These are phyloP conservation scores for Pseudomonodictys pantanalensis DNA, from an alignment of 495 filamentous ascomycete species.

Conservation along the genomic window DNA sequence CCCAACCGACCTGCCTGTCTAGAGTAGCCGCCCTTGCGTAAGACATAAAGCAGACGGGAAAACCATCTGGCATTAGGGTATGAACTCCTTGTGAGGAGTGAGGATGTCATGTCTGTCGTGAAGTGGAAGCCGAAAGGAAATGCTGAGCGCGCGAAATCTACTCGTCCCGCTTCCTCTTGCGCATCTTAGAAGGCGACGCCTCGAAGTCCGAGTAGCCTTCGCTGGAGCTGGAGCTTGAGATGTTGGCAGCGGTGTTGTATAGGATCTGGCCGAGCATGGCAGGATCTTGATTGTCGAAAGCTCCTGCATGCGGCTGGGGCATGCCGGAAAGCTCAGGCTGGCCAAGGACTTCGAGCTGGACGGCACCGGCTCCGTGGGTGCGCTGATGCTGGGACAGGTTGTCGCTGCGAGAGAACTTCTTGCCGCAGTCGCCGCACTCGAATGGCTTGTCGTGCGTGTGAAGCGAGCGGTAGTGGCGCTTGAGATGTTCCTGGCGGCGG, in stretches of 20 bases:
- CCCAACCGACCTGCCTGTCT: slow-evolving; percentile 18
- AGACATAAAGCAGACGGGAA: slow-evolving; percentile 34
- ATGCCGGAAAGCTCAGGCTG: slow-evolving; percentile 56
- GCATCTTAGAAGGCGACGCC: slow-evolving; percentile 18
- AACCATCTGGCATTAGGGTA: slow-evolving; percentile 24
- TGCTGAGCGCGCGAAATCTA: slow-evolving; percentile 1
- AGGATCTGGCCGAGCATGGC: slow-evolving; percentile 65
- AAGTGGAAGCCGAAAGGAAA: neutral
- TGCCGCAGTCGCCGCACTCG: slow-evolving; percentile 93
- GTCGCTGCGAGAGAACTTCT: slow-evolving; percentile 98
- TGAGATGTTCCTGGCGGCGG: slow-evolving; percentile 97
- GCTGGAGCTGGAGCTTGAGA: slow-evolving; percentile 27
- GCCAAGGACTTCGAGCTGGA: slow-evolving; percentile 84
- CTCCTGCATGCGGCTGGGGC: slow-evolving; percentile 42
- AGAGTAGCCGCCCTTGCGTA: slow-evolving; percentile 28
- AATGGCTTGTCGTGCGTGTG: slow-evolving; percentile 99
- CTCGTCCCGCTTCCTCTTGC: slow-evolving; percentile 37
- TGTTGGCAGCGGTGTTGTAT: slow-evolving; percentile 69
- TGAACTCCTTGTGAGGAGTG: slow-evolving; percentile 26
- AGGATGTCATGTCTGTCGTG: slow-evolving; percentile 30
- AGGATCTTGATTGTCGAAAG: slow-evolving; percentile 57
- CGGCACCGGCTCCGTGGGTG: slow-evolving; percentile 85
- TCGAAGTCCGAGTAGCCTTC: slow-evolving; percentile 24
- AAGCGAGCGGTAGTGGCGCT: slow-evolving; percentile 97
- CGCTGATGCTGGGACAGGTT: slow-evolving; percentile 95